These are phyloP conservation scores for Umbelopsis sp. DNA, from an alignment of 192 early-diverging fungal species.

Conservation along the genomic window DNA sequence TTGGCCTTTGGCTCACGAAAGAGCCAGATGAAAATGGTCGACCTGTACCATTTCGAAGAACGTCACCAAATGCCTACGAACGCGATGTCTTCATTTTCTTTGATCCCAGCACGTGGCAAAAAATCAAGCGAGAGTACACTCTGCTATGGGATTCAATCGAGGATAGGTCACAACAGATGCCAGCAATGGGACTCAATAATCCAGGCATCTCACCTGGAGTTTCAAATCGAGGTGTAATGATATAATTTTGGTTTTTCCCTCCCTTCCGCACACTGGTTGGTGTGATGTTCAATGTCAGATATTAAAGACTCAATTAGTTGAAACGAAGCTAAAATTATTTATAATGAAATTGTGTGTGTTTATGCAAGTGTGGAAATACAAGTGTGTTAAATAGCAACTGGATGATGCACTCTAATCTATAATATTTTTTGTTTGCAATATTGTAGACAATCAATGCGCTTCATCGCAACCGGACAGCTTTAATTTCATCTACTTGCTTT, in stretches of 20 bases:
- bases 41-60: slow-evolving; percentile 55
- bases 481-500: slow-evolving; percentile 69
- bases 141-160: slow-evolving; percentile 88
- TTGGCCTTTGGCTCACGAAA: slow-evolving; percentile 90
- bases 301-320: slow-evolving; percentile 14
- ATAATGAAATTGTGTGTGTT: background rate
- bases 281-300: slow-evolving; percentile 17
- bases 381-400: background rate
- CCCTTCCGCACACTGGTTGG: slow-evolving; percentile 6
- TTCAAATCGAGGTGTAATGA: slow-evolving; percentile 27
- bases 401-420: background rate
- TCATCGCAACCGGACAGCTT: slow-evolving; percentile 10
- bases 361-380: too few relatives aligned
- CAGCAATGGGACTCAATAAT: slow-evolving; percentile 1
- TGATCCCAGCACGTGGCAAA: slow-evolving; percentile 88
- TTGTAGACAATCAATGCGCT: background rate
- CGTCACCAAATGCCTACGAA: slow-evolving; percentile 61
- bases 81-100: slow-evolving; percentile 91
- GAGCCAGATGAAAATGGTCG: slow-evolving; percentile 60
- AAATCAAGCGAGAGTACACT: slow-evolving; percentile 88
- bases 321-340: background rate
- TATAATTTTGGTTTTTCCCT: slow-evolving; percentile 3
- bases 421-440: background rate
- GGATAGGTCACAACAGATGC: slow-evolving; percentile 58
- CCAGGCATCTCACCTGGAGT: slow-evolving; percentile 16